Conservation (phyloP, 768 basidiomycete genomes). For the Solioccasus polychromus region DNA sequence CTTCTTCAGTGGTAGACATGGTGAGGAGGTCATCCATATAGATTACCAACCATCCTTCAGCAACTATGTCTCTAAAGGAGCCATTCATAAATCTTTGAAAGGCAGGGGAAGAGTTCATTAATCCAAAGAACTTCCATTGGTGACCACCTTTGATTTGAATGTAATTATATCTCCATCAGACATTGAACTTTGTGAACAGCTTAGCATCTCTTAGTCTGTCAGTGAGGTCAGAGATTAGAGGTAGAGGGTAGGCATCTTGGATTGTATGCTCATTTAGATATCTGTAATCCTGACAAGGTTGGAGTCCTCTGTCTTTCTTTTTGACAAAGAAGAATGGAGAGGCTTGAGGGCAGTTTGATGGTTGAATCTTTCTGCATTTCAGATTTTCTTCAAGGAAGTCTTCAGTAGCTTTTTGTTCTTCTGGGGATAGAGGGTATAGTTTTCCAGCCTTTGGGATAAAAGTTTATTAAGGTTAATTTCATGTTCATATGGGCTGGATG, state of each 20-base stretch:
- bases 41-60: constrained; percentile 13
- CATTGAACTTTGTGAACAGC: not conserved
- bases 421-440: not conserved
- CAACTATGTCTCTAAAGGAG: not conserved
- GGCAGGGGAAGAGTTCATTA: constrained; percentile 10
- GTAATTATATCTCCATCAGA: not conserved
- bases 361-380: not conserved
- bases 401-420: not conserved
- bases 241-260: not conserved
- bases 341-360: not conserved
- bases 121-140: constrained; percentile 16
- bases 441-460: not conserved
- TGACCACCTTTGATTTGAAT: not conserved
- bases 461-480: not conserved
- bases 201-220: not conserved
- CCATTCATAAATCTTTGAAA: constrained; percentile 21
- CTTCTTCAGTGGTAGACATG: constrained; percentile 30
- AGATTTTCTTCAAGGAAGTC: not conserved
- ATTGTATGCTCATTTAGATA: not conserved
- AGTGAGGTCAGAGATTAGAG: not conserved
- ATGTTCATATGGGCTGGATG: not conserved
- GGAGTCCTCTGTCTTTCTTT: not conserved
- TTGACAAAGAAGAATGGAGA: not conserved
- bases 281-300: not conserved
- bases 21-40: constrained; percentile 26